A percentile compares a stretch with the other conserved stretches of the same genome.
phyloP scores from a whole-genome alignment of 257 asterid species.

The Cruciata laevipes region DNA sequence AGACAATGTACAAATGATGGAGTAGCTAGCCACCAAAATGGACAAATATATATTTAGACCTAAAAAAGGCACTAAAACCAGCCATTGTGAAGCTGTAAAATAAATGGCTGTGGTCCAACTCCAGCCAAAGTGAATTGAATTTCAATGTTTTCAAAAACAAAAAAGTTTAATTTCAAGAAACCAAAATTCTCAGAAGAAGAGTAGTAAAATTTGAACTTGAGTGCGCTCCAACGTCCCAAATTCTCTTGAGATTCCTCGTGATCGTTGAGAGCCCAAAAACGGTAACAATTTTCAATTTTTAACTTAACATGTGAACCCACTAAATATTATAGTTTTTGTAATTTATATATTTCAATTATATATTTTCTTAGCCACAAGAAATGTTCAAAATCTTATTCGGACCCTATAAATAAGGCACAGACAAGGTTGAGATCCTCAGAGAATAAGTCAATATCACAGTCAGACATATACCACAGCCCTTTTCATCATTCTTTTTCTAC shows the following conservation, averaged over 20 bases:
- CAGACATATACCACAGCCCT: constrained; percentile 9
- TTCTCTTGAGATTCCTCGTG: constrained; percentile 46
- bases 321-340: constrained; percentile 13
- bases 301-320: constrained; percentile 47
- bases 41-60: neutral
- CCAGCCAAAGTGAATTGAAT: neutral
- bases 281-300: constrained; percentile 36
- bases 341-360: too few relatives aligned
- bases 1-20: neutral
- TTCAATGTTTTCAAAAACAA: neutral
- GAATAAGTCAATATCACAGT: constrained; percentile 31
- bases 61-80: neutral
- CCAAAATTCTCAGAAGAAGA: neutral
- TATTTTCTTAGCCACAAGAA: neutral
- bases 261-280: constrained; percentile 31
- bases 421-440: constrained; percentile 34
- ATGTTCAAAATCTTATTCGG: neutral
- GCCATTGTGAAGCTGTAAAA: neutral
- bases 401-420: constrained; percentile 39
- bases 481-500: constrained; percentile 40
- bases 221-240: constrained; percentile 83
- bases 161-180: neutral
- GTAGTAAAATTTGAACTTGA: constrained; percentile 29
- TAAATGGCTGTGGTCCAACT: constrained; percentile 12
- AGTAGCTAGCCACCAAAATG: constrained; percentile 2